phyloP scores from a whole-genome alignment of 2,329 filamentous ascomycete genomes.

The Alternaria infectoria region DNA sequence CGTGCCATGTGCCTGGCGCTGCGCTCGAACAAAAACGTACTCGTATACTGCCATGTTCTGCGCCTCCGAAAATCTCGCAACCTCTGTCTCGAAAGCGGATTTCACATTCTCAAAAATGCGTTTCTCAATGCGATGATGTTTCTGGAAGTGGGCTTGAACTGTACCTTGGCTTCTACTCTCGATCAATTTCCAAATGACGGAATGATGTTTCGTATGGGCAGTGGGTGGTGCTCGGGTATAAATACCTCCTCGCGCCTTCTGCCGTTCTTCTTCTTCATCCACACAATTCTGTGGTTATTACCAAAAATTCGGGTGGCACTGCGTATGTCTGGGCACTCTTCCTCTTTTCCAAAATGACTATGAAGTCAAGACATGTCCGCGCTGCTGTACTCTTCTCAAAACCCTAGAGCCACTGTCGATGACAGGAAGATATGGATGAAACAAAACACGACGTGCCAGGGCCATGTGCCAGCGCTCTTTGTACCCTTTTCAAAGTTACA shows the following conservation, averaged over 20 bases:
- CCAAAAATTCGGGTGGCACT: background rate
- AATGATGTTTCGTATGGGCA: background rate
- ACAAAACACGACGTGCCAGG: background rate
- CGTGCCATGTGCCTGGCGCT: background rate
- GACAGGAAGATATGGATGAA: background rate
- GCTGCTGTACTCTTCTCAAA: background rate
- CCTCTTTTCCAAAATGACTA: background rate
- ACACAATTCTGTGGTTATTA: background rate
- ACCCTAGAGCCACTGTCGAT: fast-evolving
- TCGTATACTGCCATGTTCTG: background rate
- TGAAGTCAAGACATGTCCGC: background rate
- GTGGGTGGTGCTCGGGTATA: background rate
- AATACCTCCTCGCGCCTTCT: background rate
- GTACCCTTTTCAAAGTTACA: background rate
- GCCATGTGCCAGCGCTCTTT: background rate
- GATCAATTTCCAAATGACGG: background rate
- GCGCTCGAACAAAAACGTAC: background rate
- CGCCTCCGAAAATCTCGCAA: background rate
- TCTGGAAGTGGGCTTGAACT: background rate
- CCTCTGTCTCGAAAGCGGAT: background rate
- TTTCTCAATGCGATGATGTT: background rate
- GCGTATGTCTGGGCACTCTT: background rate
- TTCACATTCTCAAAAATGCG: background rate
- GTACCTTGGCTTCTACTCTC: background rate
- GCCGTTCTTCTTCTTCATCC: background rate